Percentiles rank a stretch among this genome's conserved stretches.
Evolutionary conservation across 2,329 filamentous ascomycete species (phyloP).

Genomic region (Apiospora phragmitis): DNA sequence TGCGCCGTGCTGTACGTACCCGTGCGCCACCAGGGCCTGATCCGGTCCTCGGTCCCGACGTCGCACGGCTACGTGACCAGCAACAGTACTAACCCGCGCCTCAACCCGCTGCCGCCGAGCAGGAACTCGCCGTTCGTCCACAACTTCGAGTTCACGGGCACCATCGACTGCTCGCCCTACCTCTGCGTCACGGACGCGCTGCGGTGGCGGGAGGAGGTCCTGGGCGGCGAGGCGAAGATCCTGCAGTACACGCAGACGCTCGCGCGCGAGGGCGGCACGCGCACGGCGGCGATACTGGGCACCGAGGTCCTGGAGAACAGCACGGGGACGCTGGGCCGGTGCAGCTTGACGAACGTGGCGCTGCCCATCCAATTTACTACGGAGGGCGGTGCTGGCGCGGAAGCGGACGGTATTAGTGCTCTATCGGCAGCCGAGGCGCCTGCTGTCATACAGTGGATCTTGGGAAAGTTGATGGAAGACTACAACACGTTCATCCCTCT

Average conservation of each 20-base stretch:
- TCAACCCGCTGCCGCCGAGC: constrained; percentile 43
- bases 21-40: constrained; percentile 69
- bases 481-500: constrained; percentile 72
- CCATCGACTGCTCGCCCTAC: constrained; percentile 71
- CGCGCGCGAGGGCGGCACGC: constrained; percentile 62
- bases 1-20: constrained; percentile 83
- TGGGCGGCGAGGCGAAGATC: constrained; percentile 75
- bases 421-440: constrained; percentile 18
- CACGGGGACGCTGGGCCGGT: constrained; percentile 61
- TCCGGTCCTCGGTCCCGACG: constrained; percentile 75
- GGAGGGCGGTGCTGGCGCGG: constrained; percentile 14
- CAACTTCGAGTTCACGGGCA: constrained; percentile 78
- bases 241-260: constrained; percentile 62
- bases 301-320: constrained; percentile 73
- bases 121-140: constrained; percentile 61
- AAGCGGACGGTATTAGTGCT: constrained; percentile 19
- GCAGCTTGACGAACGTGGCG: constrained; percentile 71
- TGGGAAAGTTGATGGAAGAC: constrained; percentile 48
- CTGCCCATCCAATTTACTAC: constrained; percentile 58
- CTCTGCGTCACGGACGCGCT: constrained; percentile 72
- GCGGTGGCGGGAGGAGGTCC: constrained; percentile 65
- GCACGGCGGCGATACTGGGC: constrained; percentile 62
- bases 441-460: constrained; percentile 32
- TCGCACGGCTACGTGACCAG: constrained; percentile 72
- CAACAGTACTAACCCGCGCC: constrained; percentile 21